A percentile compares a stretch with the other conserved stretches of the same genome.
phyloP scores from a whole-genome alignment of 1,284 basidiomycete species.

The Coniferiporia weirii region DNA sequence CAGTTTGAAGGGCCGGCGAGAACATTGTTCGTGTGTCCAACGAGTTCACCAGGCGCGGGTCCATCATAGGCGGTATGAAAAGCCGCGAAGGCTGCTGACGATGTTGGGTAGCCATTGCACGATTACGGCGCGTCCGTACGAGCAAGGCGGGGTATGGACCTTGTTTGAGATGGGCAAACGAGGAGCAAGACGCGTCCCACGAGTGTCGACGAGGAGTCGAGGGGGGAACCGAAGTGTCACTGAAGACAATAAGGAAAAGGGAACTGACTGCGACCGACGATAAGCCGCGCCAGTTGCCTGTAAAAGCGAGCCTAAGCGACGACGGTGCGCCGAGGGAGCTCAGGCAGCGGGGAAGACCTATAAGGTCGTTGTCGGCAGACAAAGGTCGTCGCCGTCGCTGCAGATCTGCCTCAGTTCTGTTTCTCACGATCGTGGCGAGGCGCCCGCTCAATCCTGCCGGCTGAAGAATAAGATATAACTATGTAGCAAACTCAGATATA shows the following conservation, averaged over 20 bases:
- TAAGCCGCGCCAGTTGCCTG: not conserved
- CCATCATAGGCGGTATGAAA: conserved; percentile 40
- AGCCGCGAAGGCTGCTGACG: conserved; percentile 36
- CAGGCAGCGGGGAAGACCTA: not conserved
- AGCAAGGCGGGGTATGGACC: not conserved
- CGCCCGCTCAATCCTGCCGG: not conserved
- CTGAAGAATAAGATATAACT: not conserved
- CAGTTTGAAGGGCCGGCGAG: conserved; percentile 60
- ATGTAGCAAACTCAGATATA: not conserved
- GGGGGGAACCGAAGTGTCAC: not conserved
- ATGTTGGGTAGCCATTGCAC: conserved; percentile 25
- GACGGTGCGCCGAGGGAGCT: not conserved
- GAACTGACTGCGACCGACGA: not conserved
- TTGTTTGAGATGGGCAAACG: not conserved
- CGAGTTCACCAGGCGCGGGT: conserved; percentile 40
- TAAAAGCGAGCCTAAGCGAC: not conserved
- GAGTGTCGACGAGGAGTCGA: not conserved
- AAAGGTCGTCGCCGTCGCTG: conserved; percentile 5
- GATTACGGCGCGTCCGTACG: not conserved
- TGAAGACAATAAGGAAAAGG: not conserved
- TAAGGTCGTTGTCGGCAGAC: not conserved
- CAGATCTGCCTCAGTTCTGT: not conserved
- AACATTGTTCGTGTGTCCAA: conserved; percentile 44
- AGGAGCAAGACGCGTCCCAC: not conserved
- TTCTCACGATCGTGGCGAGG: conserved; percentile 3